A percentile compares a stretch with the other conserved stretches of the same genome.
Evolutionary conservation across 768 basidiomycete species (phyloP).

Genomic region (Suillus plorans): DNA sequence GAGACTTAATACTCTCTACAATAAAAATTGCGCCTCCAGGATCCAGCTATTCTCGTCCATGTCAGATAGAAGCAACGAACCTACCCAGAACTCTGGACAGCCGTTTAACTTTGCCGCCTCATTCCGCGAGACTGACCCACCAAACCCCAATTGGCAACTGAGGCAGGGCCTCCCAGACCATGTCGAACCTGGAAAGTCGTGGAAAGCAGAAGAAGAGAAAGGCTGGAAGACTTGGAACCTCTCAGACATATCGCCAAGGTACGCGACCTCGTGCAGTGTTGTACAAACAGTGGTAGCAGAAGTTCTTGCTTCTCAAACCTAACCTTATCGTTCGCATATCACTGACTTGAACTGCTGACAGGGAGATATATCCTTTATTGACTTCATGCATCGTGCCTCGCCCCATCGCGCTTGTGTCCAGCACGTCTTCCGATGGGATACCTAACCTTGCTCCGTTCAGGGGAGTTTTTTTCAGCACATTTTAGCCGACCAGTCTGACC

Average conservation of each 20-base stretch:
- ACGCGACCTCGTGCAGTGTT: conserved; percentile 12
- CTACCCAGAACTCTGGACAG: conserved; percentile 12
- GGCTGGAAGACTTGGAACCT: conserved; percentile 45
- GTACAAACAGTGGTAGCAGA: background rate
- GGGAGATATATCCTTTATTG: conserved; percentile 48
- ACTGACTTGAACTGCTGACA: conserved; percentile 24
- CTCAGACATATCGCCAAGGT: conserved; percentile 32
- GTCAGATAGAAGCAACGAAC: background rate
- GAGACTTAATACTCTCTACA: too few relatives aligned
- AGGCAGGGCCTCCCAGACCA: conserved; percentile 36
- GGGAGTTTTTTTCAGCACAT: conserved; percentile 29
- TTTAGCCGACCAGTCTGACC: background rate
- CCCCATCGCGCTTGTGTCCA: conserved; percentile 68
- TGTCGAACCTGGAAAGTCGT: conserved; percentile 21
- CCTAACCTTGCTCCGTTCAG: conserved; percentile 71
- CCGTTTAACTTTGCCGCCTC: conserved; percentile 22
- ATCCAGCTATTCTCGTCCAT: conserved; percentile 7
- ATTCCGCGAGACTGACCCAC: conserved; percentile 37
- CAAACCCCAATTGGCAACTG: conserved; percentile 43
- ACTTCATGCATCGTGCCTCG: conserved; percentile 63
- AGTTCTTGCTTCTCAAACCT: conserved; percentile 12
- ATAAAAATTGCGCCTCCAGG: background rate
- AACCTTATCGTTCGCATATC: conserved; percentile 17
- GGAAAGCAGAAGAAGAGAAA: conserved; percentile 33
- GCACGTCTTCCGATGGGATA: conserved; percentile 47